phyloP scores from a whole-genome alignment of 257 asterid species.

The Agastache rugosa region DNA sequence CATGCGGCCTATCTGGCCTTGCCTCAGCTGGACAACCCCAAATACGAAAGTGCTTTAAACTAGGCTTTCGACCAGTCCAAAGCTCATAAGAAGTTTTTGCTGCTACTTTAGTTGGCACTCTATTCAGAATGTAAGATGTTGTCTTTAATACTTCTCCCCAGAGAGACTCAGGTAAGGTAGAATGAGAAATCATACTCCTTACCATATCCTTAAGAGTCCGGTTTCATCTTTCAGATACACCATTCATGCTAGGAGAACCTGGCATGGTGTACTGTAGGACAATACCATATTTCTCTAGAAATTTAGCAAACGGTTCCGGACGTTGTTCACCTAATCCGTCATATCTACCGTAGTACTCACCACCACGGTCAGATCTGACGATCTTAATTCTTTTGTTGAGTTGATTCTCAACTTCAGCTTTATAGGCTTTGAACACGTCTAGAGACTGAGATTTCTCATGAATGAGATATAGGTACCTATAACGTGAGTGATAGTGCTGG shows the following conservation, averaged over 20 bases:
- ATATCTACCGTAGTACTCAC: no score
- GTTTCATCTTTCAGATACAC: background rate
- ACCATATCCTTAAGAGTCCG: background rate
- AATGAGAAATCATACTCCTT: background rate
- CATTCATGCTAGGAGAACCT: background rate
- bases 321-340: no score
- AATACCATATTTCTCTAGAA: conserved; percentile 7
- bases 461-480: no score
- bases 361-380: no score
- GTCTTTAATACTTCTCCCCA: conserved; percentile 11
- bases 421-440: no score
- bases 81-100: no score
- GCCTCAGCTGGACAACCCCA: no score
- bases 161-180: background rate
- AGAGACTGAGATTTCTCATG: no score
- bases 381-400: no score
- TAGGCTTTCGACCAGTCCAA: background rate
- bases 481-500: no score
- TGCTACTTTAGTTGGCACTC: background rate
- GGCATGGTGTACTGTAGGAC: background rate
- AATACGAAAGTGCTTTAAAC: background rate
- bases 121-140: background rate
- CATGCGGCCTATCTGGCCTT: no score
- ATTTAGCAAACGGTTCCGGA: background rate
- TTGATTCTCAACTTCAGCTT: no score